Evolutionary conservation across 805 yeast genomes (phyloP), one percentile per base, ranked within the genome.

Genomic region (Blastobotrys terrestris): DNA sequence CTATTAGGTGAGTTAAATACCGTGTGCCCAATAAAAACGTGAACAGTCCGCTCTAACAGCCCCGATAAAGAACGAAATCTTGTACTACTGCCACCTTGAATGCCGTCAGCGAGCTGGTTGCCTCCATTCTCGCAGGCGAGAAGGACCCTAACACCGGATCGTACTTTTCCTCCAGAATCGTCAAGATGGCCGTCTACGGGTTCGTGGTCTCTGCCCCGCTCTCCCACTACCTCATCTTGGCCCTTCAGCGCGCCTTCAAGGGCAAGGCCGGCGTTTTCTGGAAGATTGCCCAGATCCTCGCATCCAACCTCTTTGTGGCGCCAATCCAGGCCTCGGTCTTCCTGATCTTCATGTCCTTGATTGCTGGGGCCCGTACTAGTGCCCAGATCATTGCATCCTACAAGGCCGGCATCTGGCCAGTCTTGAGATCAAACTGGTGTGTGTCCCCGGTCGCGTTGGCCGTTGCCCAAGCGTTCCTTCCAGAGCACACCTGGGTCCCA

Each of bases 401-500:
- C 51, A 62, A 58, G 53, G 60, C 59, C 6, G 63, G 67, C 20
- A 53, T 67, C 49, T 49, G 66, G 57, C 66, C 70, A 5, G 69
- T 70, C 14, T 52, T 70, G 58, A 60, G 59, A 51, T 60, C 69
- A 41, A 59, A 65, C 39, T 71, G 74, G 75, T 55, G 66, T 46
- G 58, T 68, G 14, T 63, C 71, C n/a, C 74, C 74, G 11, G 44
- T 66, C 22, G 58, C 65, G 3, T 53, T 71, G 51, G 71, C 69
- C 3, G 46, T 70, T 44, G 72, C 74, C 18, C 74, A 71, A 59
- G 62, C 60, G 31, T 67, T 65, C 51, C 57, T 71, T 39, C 74
- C 74, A 31, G 67, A 66, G 56, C 55, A 60, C 19, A 67, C 71
- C 16, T 71, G 74, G 74, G 71, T 70, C 21, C 74, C 74, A 4